phyloP scores from a whole-genome alignment of 371 early-diverging fungal genomes.

The Mortierella sp. region DNA sequence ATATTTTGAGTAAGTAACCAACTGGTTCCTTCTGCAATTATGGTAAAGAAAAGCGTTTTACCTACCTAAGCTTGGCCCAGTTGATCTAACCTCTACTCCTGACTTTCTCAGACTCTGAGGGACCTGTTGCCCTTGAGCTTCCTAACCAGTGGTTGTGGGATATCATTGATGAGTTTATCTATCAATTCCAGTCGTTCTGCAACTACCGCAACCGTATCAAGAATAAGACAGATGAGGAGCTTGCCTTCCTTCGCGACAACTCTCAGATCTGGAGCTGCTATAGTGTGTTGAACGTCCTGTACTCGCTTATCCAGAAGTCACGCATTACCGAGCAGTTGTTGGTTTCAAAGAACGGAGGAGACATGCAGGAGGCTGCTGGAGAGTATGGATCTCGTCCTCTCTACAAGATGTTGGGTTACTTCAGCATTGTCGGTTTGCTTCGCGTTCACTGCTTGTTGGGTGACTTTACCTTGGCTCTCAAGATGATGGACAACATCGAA shows the following conservation, averaged over 20 bases:
- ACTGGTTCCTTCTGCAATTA: neutral
- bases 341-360: constrained; percentile 89
- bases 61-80: neutral
- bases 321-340: constrained; percentile 93
- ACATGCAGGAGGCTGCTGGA: constrained; percentile 86
- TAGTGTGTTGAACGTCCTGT: constrained; percentile 94
- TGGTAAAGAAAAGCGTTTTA: neutral
- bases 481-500: constrained; percentile 95
- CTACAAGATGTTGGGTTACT: constrained; percentile 98
- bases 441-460: constrained; percentile 96
- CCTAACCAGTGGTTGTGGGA: constrained; percentile 99
- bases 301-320: constrained; percentile 94
- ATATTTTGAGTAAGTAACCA: constrained; percentile 83
- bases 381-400: constrained; percentile 83
- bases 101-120: constrained; percentile 74
- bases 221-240: constrained; percentile 86
- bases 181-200: constrained; percentile 98
- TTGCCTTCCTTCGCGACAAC: constrained; percentile 84
- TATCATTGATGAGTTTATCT: constrained; percentile 98
- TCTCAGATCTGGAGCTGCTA: constrained; percentile 95
- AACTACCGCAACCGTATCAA: constrained; percentile 89
- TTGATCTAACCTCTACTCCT: neutral
- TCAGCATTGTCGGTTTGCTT: constrained; percentile 91
- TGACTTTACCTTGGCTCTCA: constrained; percentile 93
- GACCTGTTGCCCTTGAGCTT: constrained; percentile 88